Conservation (phyloP, 768 basidiomycete genomes). For the Mycena maculata region DNA sequence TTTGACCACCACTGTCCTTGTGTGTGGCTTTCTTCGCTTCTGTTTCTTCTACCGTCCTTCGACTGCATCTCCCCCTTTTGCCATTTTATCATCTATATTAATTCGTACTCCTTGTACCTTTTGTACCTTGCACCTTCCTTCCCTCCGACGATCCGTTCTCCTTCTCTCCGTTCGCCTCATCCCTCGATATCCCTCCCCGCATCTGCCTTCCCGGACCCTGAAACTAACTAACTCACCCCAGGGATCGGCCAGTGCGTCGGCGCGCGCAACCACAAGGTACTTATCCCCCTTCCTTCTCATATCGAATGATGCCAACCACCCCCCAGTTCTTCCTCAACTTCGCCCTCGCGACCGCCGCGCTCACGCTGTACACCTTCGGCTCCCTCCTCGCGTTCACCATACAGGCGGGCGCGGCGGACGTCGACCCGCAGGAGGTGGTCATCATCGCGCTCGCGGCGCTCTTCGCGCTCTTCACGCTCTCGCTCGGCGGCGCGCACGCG, state of each 20-base stretch:
- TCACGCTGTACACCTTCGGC: slow-evolving; percentile 70
- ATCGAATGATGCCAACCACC: neutral
- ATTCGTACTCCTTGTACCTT: no score
- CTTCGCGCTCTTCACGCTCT: slow-evolving; percentile 76
- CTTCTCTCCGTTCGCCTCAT: neutral
- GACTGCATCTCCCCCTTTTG: neutral
- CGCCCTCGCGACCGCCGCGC: slow-evolving; percentile 68
- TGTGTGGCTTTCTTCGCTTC: slow-evolving; percentile 48
- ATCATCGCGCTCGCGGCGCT: slow-evolving; percentile 76
- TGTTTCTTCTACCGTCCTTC: neutral
- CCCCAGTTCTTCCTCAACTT: slow-evolving; percentile 85
- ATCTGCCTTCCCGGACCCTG: no score
- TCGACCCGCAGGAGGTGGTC: slow-evolving; percentile 79
- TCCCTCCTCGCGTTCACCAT: slow-evolving; percentile 63
- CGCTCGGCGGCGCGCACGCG: slow-evolving; percentile 69
- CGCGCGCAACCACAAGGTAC: slow-evolving; percentile 83
- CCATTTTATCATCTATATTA: no score
- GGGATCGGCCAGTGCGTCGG: slow-evolving; percentile 97
- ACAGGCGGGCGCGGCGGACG: slow-evolving; percentile 36
- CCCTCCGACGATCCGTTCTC: no score
- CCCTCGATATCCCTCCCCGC: no score
- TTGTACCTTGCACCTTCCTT: no score
- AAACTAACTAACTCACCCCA: no score
- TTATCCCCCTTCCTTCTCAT: neutral
- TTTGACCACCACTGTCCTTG: slow-evolving; percentile 94